Base-by-base conservation (phyloP, 2,329 filamentous ascomycete genomes). In the Nannizziopsis barbatae region DNA sequence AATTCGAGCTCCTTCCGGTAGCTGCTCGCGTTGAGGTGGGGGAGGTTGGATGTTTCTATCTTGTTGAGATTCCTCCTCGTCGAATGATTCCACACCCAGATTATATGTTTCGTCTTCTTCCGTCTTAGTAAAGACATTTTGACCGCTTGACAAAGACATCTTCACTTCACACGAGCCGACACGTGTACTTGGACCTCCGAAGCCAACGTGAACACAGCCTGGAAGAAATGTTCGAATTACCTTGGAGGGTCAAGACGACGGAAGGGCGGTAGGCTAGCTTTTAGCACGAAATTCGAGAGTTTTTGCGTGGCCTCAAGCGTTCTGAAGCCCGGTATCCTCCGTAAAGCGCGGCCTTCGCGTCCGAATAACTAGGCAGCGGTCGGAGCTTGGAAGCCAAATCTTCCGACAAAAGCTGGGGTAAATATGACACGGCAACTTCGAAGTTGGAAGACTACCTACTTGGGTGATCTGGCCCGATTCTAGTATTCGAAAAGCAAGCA, bases 1-100 rank as follows among this genome's bases (percentile, higher is more conserved):
- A 18, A 71, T 56, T 39, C 57, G 60, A 15, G 62, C 59, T 44
- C 66, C 60, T 38, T 62, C 56, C 48, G 59, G 59, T 27, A 61
- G 51, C 31, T 57, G 53, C 54, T 63, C 61, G 37, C 56, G 55
- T 48, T n/a, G 18, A 10, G 8, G 30, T 22, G 35, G 36, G 8
- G 20, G 22, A 32, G 36, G 33, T 2, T n/a, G n/a, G n/a, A 40
- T 15, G 42, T 40, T 37, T 42, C 42, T 46, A 6, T 45, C 41
- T 18, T 50, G 47, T 2, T 15, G 45, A 35, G 10, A 12, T 17
- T 68, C 62, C 18, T 65, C 61, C n/a, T 64, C 63, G 11, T 64
- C 61, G 33, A 49, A 53, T 7, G 52, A 52, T 32, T 53, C 53
- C 10, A 53, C 20, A 11, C 48, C 51, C 15, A 45, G 15, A 15